Conservation (phyloP, 352 stramenopile species). For the Pythium oligandrum region DNA sequence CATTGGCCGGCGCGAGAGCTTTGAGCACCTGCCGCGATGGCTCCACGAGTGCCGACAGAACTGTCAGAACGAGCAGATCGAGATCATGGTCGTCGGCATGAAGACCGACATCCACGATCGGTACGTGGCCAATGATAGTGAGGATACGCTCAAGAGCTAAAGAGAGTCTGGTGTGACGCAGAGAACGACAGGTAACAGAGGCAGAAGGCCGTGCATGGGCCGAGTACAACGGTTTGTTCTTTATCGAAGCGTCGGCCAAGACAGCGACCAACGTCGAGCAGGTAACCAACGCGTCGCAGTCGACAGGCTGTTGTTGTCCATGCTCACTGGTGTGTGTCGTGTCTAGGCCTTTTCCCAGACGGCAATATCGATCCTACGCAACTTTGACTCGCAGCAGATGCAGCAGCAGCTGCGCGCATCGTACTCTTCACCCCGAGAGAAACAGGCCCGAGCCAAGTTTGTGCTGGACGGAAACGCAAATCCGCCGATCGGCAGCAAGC, state of each 20-base stretch:
- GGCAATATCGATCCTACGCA: slow-evolving; percentile 63
- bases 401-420: slow-evolving; percentile 24
- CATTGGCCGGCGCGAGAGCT: slow-evolving; percentile 68
- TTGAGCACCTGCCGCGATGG: slow-evolving; percentile 70
- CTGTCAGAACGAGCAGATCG: slow-evolving; percentile 77
- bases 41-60: slow-evolving; percentile 84
- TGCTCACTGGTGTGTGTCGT: not conserved
- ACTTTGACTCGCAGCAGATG: slow-evolving; percentile 73
- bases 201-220: slow-evolving; percentile 69
- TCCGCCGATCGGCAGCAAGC: too few species aligned
- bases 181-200: slow-evolving; percentile 57
- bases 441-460: too few species aligned
- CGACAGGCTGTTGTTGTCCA: not conserved
- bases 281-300: slow-evolving; percentile 20
- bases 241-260: slow-evolving; percentile 83
- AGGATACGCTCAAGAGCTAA: too few species aligned
- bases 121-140: slow-evolving; percentile 7
- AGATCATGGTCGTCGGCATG: slow-evolving; percentile 86
- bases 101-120: slow-evolving; percentile 62
- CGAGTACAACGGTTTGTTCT: slow-evolving; percentile 55
- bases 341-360: slow-evolving; percentile 62
- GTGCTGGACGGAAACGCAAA: too few species aligned
- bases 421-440: too few species aligned
- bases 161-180: not conserved
- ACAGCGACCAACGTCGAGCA: slow-evolving; percentile 78